These are phyloP conservation scores for Syzygium malaccense DNA, from an alignment of 441 rosid species.

Conservation along the genomic window DNA sequence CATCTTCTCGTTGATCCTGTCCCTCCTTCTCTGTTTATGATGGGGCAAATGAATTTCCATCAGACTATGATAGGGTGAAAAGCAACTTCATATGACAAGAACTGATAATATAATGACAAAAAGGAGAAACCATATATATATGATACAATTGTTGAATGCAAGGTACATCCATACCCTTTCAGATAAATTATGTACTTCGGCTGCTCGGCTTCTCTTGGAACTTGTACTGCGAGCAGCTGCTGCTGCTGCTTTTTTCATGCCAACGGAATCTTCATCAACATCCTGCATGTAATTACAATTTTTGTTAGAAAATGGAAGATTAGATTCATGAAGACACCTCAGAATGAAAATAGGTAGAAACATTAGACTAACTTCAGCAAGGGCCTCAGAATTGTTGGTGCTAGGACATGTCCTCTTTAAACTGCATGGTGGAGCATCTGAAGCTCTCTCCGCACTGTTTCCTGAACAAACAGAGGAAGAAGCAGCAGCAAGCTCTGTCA, in stretches of 20 bases:
- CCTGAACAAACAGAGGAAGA: slow-evolving; percentile 76
- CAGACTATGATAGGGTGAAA: background rate
- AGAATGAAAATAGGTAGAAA: background rate
- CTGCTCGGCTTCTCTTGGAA: slow-evolving; percentile 81
- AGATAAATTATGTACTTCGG: slow-evolving; percentile 92
- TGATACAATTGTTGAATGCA: background rate
- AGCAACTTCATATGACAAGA: background rate
- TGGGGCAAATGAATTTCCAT: slow-evolving; percentile 2
- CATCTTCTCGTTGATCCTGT: slow-evolving; percentile 92
- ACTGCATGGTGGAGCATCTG: slow-evolving; percentile 44
- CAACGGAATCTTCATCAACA: slow-evolving; percentile 60
- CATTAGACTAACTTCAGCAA: slow-evolving; percentile 53
- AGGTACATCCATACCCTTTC: slow-evolving; percentile 63
- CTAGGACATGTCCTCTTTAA: slow-evolving; percentile 54
- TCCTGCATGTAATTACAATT: slow-evolving; percentile 33
- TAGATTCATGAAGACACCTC: background rate
- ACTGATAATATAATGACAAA: background rate
- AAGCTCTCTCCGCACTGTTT: slow-evolving; percentile 48
- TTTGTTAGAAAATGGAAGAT: background rate
- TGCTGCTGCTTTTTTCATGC: slow-evolving; percentile 34
- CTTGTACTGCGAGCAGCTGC: slow-evolving; percentile 33
- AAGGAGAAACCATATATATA: background rate
- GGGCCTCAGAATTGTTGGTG: slow-evolving; percentile 49
- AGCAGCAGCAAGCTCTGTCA: slow-evolving; percentile 32
- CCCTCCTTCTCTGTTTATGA: slow-evolving; percentile 65